Conservation (phyloP, 345 rosid species). For the Populus nigra region DNA sequence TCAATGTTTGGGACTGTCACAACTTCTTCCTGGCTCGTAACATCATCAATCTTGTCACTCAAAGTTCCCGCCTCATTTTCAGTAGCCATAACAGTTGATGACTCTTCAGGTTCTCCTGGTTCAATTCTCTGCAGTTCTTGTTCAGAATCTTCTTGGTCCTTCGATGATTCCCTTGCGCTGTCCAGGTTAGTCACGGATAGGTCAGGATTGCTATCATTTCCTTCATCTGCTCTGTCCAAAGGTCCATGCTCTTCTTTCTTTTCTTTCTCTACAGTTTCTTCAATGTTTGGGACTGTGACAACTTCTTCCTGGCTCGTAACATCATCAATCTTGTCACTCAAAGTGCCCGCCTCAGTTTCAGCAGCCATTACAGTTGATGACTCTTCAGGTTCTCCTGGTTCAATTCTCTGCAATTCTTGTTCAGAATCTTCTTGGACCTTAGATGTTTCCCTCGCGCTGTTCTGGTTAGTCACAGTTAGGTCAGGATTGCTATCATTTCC, state of each 20-base stretch:
- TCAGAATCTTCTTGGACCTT: no score
- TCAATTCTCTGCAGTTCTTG: not conserved
- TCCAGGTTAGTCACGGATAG: not conserved
- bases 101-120: slow-evolving; percentile 5
- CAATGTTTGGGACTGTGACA: slow-evolving; percentile 5
- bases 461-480: not conserved
- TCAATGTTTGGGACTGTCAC: slow-evolving; percentile 9
- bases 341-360: not conserved
- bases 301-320: not conserved
- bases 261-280: slow-evolving; percentile 7
- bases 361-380: not conserved
- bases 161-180: not conserved
- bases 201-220: not conserved
- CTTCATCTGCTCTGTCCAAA: not conserved
- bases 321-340: not conserved
- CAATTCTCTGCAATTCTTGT: not conserved
- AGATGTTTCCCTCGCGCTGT: not conserved
- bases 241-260: not conserved
- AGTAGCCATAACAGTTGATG: not conserved
- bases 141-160: no score
- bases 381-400: slow-evolving; percentile 4
- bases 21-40: not conserved
- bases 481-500: not conserved
- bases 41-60: not conserved
- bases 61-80: not conserved